Evolutionary conservation across 345 rosid genomes (phyloP).

Genomic region (Melaleuca quinquenervia): DNA sequence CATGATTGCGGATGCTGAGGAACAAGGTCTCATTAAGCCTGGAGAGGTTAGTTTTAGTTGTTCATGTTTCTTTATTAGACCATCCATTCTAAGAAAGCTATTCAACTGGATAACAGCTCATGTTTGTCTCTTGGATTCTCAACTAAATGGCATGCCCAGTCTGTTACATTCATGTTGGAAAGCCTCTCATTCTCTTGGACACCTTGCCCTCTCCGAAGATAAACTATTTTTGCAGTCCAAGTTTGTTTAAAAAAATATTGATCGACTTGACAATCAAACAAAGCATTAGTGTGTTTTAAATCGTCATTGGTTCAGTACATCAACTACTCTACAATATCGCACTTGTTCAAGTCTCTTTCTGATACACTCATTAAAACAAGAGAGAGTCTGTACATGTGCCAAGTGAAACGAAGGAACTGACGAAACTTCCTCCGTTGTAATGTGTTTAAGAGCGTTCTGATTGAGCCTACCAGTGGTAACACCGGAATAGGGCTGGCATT

Average conservation of each 20-base stretch:
- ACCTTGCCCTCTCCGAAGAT: neutral
- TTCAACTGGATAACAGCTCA: neutral
- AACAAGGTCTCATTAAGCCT: conserved; percentile 47
- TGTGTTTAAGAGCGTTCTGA: conserved; percentile 42
- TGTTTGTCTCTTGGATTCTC: neutral
- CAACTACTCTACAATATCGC: neutral
- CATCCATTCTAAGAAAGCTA: neutral
- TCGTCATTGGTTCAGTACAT: neutral
- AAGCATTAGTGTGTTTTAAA: neutral
- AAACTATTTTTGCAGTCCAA: neutral
- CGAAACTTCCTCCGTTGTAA: neutral
- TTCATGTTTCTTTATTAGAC: neutral
- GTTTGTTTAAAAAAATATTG: neutral
- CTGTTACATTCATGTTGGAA: neutral
- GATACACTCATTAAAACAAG: neutral
- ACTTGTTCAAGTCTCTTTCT: neutral
- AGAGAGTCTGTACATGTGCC: neutral
- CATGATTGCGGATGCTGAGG: conserved; percentile 74
- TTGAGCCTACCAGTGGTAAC: conserved; percentile 75
- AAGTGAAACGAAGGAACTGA: neutral
- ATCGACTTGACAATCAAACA: neutral
- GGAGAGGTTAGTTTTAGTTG: conserved; percentile 37
- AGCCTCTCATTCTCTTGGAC: neutral
- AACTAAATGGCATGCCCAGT: neutral
- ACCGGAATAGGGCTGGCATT: conserved; percentile 69